Conservation (phyloP, 2,329 filamentous ascomycete genomes). For the Epichloe baconii region DNA sequence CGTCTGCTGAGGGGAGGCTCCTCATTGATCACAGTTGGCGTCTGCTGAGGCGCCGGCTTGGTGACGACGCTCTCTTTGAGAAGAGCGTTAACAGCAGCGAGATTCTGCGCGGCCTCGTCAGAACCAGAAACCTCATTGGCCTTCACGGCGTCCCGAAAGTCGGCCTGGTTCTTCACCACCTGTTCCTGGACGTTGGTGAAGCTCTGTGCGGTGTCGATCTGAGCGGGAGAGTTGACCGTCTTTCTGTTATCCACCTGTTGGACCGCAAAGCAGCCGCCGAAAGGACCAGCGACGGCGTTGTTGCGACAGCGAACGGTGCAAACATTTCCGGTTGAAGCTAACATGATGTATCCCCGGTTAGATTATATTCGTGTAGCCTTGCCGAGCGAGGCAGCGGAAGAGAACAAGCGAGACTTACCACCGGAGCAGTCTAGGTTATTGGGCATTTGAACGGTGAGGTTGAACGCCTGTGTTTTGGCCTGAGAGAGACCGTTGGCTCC, state of each 20-base stretch:
- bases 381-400: too few species aligned
- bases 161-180: conserved; percentile 35
- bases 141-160: conserved; percentile 28
- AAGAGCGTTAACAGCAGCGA: conserved; percentile 26
- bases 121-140: conserved; percentile 30
- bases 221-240: conserved; percentile 29
- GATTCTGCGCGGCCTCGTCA: conserved; percentile 14
- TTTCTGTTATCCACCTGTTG: conserved; percentile 35
- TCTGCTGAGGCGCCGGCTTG: conserved; percentile 20
- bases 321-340: conserved; percentile 41
- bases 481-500: conserved; percentile 45
- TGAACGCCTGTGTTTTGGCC: conserved; percentile 41
- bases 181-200: conserved; percentile 33
- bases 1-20: neutral
- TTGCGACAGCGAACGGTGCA: conserved; percentile 49
- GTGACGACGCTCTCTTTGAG: conserved; percentile 17
- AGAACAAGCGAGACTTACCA: conserved; percentile 21
- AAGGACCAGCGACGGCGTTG: conserved; percentile 41
- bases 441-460: conserved; percentile 42
- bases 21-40: conserved; percentile 13
- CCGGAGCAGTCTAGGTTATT: conserved; percentile 34
- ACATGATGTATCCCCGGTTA: neutral
- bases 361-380: too few species aligned
- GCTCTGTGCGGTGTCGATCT: conserved; percentile 32
- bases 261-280: conserved; percentile 44